Evolutionary conservation across 306 rosid genomes (phyloP).

Genomic region (Lotus japonicus): DNA sequence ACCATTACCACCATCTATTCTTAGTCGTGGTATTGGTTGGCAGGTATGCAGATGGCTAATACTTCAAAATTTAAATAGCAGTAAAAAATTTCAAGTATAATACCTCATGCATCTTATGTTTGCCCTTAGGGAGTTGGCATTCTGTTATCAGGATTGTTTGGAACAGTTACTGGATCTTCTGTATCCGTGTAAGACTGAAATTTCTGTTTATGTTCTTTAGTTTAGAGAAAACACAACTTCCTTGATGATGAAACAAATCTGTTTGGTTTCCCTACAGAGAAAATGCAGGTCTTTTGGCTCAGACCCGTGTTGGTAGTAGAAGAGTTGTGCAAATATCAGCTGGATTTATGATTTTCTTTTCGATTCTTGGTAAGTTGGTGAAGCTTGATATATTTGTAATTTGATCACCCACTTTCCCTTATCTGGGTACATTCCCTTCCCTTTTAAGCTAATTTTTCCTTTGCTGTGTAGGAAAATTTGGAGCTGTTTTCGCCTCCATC

Average conservation of each 20-base stretch:
- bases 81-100: background rate
- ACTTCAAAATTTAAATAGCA: background rate
- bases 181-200: conserved; percentile 78
- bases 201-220: conserved; percentile 7
- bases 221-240: conserved; percentile 1
- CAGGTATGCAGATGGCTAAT: conserved; percentile 49
- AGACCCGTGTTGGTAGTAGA: conserved; percentile 94
- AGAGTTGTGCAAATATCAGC: conserved; percentile 98
- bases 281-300: conserved; percentile 92
- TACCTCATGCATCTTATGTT: conserved; percentile 18
- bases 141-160: conserved; percentile 82
- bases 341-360: conserved; percentile 97
- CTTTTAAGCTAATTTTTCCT: background rate
- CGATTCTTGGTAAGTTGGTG: conserved; percentile 74
- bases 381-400: background rate
- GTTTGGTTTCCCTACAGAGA: conserved; percentile 46
- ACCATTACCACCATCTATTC: conserved; percentile 78
- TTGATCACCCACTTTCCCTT: background rate
- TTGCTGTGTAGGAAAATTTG: conserved; percentile 71
- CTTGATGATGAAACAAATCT: conserved; percentile 20
- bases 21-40: conserved; percentile 97
- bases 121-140: conserved; percentile 81
- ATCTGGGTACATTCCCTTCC: background rate
- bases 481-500: conserved; percentile 92
- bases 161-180: conserved; percentile 87